phyloP scores from a whole-genome alignment of 805 yeast genomes.

The Jamesozyma jinghongensis region DNA sequence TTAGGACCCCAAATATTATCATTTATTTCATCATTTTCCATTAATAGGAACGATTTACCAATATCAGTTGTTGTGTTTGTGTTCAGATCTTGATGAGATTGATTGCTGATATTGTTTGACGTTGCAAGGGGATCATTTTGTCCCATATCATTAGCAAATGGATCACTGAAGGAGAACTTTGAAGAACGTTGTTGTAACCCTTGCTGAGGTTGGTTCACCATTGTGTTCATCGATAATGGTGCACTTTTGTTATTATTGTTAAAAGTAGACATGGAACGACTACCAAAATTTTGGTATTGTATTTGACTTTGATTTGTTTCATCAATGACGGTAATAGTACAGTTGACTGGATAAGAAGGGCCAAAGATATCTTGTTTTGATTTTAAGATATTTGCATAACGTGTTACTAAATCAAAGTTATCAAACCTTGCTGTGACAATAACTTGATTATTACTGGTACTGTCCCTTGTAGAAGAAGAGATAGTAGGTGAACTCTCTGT shows the following conservation, averaged over 20 bases:
- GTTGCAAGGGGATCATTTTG: conserved; percentile 2
- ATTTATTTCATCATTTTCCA: conserved; percentile 33
- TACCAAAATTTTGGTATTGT: conserved; percentile 9
- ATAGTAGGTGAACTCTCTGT: not conserved
- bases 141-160: conserved; percentile 34
- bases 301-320: conserved; percentile 27
- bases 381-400: conserved; percentile 34
- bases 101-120: not conserved
- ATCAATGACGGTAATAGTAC: conserved; percentile 35
- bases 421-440: conserved; percentile 37
- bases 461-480: too few relatives aligned
- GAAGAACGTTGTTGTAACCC: conserved; percentile 48
- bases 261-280: not conserved
- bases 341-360: conserved; percentile 35
- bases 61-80: conserved; percentile 9
- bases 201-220: conserved; percentile 4
- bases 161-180: conserved; percentile 61
- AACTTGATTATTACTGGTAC: conserved; percentile 1
- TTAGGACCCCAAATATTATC: conserved; percentile 30
- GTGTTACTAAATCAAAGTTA: conserved; percentile 37
- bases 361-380: conserved; percentile 40
- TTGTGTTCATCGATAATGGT: not conserved
- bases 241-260: conserved; percentile 1
- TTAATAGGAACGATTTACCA: conserved; percentile 29
- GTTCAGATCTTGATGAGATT: conserved; percentile 3